Evolutionary conservation across 306 rosid genomes (phyloP).

Genomic region (Ziziphus jujuba): DNA sequence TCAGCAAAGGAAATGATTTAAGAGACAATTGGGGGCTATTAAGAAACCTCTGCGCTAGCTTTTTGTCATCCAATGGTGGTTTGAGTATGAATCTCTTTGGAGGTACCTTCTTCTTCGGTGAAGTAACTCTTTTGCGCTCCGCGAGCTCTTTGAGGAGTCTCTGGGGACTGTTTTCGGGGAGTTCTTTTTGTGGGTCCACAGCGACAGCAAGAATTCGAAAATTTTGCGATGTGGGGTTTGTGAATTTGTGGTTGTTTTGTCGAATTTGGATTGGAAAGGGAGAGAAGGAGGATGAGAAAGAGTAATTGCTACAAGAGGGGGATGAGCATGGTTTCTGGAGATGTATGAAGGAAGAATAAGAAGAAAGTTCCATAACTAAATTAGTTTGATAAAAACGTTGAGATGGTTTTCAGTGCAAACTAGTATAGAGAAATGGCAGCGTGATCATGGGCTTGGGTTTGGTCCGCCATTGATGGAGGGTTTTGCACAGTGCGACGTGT

Average conservation of each 20-base stretch:
- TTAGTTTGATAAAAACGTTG: slow-evolving; percentile 3
- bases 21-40: slow-evolving; percentile 84
- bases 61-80: slow-evolving; percentile 86
- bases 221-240: slow-evolving; percentile 21
- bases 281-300: slow-evolving; percentile 59
- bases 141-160: slow-evolving; percentile 88
- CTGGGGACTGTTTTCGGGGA: slow-evolving; percentile 77
- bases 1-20: slow-evolving; percentile 76
- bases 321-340: slow-evolving; percentile 43
- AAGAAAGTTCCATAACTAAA: slow-evolving; percentile 72
- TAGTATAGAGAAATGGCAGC: neutral
- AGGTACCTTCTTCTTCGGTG: slow-evolving; percentile 69
- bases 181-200: slow-evolving; percentile 61
- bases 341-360: slow-evolving; percentile 59
- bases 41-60: slow-evolving; percentile 74
- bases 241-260: slow-evolving; percentile 27
- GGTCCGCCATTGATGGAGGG: slow-evolving; percentile 33
- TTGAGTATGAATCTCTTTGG: slow-evolving; percentile 65
- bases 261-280: slow-evolving; percentile 45
- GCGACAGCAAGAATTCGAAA: slow-evolving; percentile 59
- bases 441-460: neutral
- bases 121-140: slow-evolving; percentile 68
- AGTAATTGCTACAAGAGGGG: slow-evolving; percentile 28
- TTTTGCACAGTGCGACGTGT: neutral
- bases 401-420: slow-evolving; percentile 2